Evolutionary conservation across 805 yeast species (phyloP), one percentile per base, ranked within the genome.

Genomic region (Candida ovalis): DNA sequence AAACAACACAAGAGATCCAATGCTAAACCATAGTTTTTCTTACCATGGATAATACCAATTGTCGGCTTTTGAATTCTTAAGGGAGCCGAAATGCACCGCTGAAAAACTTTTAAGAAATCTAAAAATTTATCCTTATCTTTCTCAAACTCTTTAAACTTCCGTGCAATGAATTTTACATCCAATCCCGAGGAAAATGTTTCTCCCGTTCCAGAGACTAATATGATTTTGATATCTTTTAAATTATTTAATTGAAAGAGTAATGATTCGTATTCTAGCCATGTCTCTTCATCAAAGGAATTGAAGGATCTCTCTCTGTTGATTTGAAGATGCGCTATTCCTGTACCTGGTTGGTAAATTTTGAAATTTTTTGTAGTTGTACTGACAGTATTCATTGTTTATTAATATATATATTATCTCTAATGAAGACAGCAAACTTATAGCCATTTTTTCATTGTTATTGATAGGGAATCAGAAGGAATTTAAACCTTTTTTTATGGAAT

Each of bases 1-100:
- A 76, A 73, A 0, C 86, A 77, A 13, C 83, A 66, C 7, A 84
- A 67, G 40, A 86, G 76, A 62, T 86, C 94, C 18, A 87, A 54
- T 0, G 85, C 92, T 42, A 87, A 71, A 0, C 95, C 95, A 55
- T 70, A 75, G 42, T 75, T 64, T 22, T 55, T 47, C 10, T 76
- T 69, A 0, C 94, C 94, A 64, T 86, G 88, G 40, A 79, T 68
- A 1, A 86, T 74, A 2, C 77, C 78, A 51, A 86, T 82, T 10
- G 88, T 85, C 3, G 95, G 86, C 13, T 80, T 76, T 18, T 57
- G 55, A 46, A 77, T 76, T 19, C 71, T 60, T 0, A 75, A 65
- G 0, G 84, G 80, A 3, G 76, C 64, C 2, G 71, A 68, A 43
- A 85, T 73, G 42, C 78, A 69, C 40, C 72, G 66, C 61, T 86